These are phyloP conservation scores for Echinosophora koreensis DNA, from an alignment of 306 rosid genomes.

Conservation along the genomic window DNA sequence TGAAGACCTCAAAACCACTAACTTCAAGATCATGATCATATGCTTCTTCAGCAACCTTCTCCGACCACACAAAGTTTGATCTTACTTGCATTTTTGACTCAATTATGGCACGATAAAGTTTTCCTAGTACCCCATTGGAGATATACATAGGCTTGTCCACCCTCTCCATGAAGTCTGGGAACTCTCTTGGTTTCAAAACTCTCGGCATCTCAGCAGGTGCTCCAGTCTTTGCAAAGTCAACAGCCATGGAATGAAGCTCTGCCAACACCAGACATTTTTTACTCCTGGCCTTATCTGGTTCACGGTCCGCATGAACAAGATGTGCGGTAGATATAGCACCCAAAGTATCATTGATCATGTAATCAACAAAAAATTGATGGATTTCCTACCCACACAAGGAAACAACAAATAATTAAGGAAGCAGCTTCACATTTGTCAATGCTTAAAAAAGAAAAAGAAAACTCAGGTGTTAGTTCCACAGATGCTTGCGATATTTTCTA, in stretches of 20 bases:
- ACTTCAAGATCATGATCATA: constrained; percentile 76
- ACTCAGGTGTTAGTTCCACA: no score
- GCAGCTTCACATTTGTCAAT: constrained; percentile 19
- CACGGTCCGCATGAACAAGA: constrained; percentile 85
- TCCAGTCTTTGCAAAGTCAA: constrained; percentile 96
- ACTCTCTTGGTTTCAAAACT: constrained; percentile 73
- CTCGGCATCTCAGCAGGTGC: constrained; percentile 96
- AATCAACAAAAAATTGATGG: constrained; percentile 87
- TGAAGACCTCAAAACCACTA: constrained; percentile 67
- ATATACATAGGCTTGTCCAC: constrained; percentile 72
- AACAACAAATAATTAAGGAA: constrained; percentile 36
- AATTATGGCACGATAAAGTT: constrained; percentile 66
- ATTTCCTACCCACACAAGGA: constrained; percentile 70
- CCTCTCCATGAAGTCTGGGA: constrained; percentile 97
- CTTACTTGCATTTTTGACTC: constrained; percentile 52
- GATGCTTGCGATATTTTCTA: no score
- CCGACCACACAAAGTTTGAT: constrained; percentile 55
- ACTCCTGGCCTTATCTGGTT: constrained; percentile 74
- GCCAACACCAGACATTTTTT: constrained; percentile 83
- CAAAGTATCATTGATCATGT: constrained; percentile 91
- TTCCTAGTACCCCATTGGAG: constrained; percentile 77
- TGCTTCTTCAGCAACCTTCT: constrained; percentile 59
- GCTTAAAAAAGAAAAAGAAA: not conserved
- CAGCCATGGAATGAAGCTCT: constrained; percentile 91
- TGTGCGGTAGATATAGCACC: constrained; percentile 97